Evolutionary conservation across 345 rosid species (phyloP), one percentile per base, ranked within the genome.

Genomic region (Toxicodendron radicans): DNA sequence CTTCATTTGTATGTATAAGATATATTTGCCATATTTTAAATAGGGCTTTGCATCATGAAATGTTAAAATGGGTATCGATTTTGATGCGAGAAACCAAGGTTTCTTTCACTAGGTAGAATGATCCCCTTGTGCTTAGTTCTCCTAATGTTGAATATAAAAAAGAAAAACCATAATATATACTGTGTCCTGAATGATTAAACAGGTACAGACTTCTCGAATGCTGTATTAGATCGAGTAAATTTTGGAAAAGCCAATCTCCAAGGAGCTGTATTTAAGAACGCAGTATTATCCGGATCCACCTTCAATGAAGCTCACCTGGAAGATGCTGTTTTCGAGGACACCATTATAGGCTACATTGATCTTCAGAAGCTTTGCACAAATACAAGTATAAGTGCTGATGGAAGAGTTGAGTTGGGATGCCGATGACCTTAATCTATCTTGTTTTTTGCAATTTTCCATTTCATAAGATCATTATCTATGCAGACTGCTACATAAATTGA

Each of bases 161-260:
- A n/a, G n/a, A n/a, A n/a, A 10, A 58, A 58, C 52, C 10, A 59
- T 60, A 13, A 38, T 46, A 10, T 32, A 35, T 20, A 27, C 30
- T 54, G 1, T n/a, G 6, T n/a, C 5, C 14, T 13, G n/a, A n/a
- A 54, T 53, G 72, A 53, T 62, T 23, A 58, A 32, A 79, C 86
- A 95, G 98, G 97, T 38, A 85, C 80, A 21, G 80, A 95, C 87
- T 95, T 92, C 87, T 80, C 93, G 0, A 89, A 95, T 81, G 97
- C 97, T 45, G 98, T 95, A 52, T 35, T 95, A 17, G 99, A 95
- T 66, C 85, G 98, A 33, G 99, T 95, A 10, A 90, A 89, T 58
- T 92, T 95, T 16, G 83, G 57, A 70, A 92, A 92, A 75, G 92
- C 96, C 0, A 72, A 91, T 83, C 88, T 92, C 30, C 79, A 85